Base-by-base conservation (phyloP, 129 eudicot species). In the Saussurea involucrata region DNA sequence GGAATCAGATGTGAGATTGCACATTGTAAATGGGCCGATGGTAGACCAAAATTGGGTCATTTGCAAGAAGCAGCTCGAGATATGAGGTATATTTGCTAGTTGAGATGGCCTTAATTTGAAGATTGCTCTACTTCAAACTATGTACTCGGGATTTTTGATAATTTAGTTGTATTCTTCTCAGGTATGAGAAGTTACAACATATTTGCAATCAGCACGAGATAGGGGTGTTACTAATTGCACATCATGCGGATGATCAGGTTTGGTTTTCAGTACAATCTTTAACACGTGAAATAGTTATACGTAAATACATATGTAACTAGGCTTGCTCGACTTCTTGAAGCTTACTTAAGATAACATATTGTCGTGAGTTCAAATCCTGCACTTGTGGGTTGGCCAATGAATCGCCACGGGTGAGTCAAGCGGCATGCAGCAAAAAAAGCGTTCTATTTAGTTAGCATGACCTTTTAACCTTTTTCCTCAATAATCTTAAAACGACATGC, bases 231-330 rank as follows among this genome's bases (percentile, higher is more conserved):
- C 82, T 95, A 66, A 79, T 87, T 78, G 98, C 94, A 7, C 97
- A 91, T 75, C 98, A 95, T 89, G 96, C 97, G 31, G 98, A 95
- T 82, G 97, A 91, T 66, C 98, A 95, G 98, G 98, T 94, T 46
- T 68, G 67, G 31, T 27, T 27, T 27, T 24, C 77, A 40, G 24
- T 76, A 44, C 33, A 31, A 76, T 46, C 65, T 66, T 66, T 20
- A 18, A 4, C 24, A 42, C 8, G 36, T 8, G 57, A 44, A 44
- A 13, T 13, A 44, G 18, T 44, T 42, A 13, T 12, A 42, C 53
- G 17, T 42, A 42, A 12, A 42, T 10, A 11, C 17, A 12, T 42
- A 12, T 42, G 53, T 42, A 12, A 42, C 53, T 34, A 34, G 1
- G 40, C 40, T 34, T 34, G 1, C 40, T 34, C 9, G 6, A 34